phyloP scores from a whole-genome alignment of 306 rosid genomes.

The Vigna angularis region DNA sequence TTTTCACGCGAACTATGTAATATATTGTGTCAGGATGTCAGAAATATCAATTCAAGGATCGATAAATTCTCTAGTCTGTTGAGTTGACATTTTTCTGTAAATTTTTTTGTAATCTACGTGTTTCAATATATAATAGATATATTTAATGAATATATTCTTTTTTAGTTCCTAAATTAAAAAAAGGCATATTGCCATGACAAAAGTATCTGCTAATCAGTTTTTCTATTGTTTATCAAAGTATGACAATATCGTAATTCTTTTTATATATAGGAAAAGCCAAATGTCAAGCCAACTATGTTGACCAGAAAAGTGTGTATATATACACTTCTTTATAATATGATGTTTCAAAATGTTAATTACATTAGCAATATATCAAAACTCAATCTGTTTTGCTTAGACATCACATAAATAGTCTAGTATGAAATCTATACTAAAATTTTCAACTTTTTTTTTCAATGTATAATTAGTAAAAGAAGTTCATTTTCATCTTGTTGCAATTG shows the following conservation, averaged over 20 bases:
- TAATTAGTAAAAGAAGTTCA: no score
- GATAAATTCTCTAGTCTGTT: neutral
- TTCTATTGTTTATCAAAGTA: neutral
- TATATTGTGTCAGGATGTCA: neutral
- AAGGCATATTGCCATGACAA: neutral
- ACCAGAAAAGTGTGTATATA: no score
- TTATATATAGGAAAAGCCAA: neutral
- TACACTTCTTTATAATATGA: no score
- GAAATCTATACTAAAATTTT: no score
- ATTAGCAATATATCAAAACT: no score
- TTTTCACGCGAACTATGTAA: neutral
- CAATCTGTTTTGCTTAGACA: no score
- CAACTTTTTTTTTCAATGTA: no score
- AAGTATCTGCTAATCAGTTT: neutral
- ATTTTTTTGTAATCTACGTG: neutral
- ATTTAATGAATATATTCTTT: neutral
- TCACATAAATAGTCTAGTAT: no score
- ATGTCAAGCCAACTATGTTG: no score
- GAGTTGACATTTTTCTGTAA: neutral
- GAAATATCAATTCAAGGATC: neutral
- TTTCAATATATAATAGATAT: neutral
- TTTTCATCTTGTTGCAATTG: no score
- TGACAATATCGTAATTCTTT: neutral
- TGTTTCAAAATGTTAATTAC: no score
- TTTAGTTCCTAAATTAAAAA: neutral